Evolutionary conservation across 1,284 basidiomycete genomes (phyloP), one percentile per base, ranked within the genome.

Genomic region (Pascua sp.): DNA sequence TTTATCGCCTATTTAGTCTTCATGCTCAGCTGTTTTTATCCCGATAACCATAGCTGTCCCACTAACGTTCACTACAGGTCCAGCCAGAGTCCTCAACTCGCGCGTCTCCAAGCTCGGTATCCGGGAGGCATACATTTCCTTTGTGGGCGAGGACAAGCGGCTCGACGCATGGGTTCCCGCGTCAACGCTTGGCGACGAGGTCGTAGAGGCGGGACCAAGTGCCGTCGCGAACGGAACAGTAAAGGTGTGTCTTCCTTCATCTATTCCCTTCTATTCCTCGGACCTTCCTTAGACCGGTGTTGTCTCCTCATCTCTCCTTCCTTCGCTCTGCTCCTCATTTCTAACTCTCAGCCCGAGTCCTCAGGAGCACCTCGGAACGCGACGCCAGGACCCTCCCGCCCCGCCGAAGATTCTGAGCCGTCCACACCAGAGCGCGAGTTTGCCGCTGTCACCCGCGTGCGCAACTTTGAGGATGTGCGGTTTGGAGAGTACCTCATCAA

Each of bases 101-200:
- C 64, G 70, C 9, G 11, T 12, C 13, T 36, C 49, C 0, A 64
- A 62, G 32, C 49, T 43, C 4, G 66, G 66, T 7, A 15, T 24
- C 12, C 40, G 40, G 24, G 70, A 76, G 53, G 67, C 59, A 7
- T 77, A 77, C 58, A 57, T 77, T 36, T 62, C 68, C 15, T 77
- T 69, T 51, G 52, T 61, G 0, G 71, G 72, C 10, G 61, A 73
- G 51, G 88, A 91, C 78, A 88, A 89, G 73, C 81, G 87, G 13
- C 77, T 89, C 62, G 89, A 90, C 71, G 84, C 86, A 66, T 90
- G 89, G 89, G 78, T 89, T 13, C 74, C 80, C 1, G 80, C 81
- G 57, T 40, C 36, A 1, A 57, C 68, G 2, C 49, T 75, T 1
- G 67, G 66, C 1, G 57, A 59, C 16, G 61, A 67, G 47, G 59